Conservation (phyloP, 1,284 basidiomycete genomes). For the Ustilago tritici region DNA sequence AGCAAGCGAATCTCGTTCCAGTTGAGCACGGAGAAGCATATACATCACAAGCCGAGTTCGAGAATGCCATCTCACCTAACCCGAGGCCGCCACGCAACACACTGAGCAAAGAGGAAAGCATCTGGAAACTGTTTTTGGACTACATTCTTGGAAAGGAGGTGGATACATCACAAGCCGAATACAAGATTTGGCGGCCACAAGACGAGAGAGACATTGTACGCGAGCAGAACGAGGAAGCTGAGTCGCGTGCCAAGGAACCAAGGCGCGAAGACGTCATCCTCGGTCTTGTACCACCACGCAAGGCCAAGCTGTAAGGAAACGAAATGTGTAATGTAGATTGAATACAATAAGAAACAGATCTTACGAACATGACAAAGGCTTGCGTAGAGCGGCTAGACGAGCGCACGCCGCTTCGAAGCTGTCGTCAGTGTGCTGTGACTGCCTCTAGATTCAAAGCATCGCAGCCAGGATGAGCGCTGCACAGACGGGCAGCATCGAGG, state of each 20-base stretch:
- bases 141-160: conserved; percentile 47
- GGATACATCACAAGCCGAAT: conserved; percentile 32
- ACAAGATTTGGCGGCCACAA: conserved; percentile 40
- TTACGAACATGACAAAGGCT: background rate
- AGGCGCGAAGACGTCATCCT: conserved; percentile 32
- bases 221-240: conserved; percentile 27
- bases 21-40: conserved; percentile 55
- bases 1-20: conserved; percentile 28
- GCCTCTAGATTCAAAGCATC: background rate
- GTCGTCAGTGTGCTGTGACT: background rate
- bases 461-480: background rate
- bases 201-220: conserved; percentile 42
- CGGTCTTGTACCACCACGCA: conserved; percentile 23
- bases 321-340: background rate
- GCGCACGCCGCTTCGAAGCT: background rate
- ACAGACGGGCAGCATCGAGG: background rate
- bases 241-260: conserved; percentile 22
- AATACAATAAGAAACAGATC: background rate
- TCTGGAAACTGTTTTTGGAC: conserved; percentile 56
- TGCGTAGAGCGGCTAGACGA: background rate
- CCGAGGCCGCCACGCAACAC: conserved; percentile 28
- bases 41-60: conserved; percentile 28
- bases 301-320: conserved; percentile 21
- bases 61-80: conserved; percentile 25
- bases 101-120: conserved; percentile 52